phyloP scores from a whole-genome alignment of 2,329 filamentous ascomycete species.

The Ceratocystis smalleyi region DNA sequence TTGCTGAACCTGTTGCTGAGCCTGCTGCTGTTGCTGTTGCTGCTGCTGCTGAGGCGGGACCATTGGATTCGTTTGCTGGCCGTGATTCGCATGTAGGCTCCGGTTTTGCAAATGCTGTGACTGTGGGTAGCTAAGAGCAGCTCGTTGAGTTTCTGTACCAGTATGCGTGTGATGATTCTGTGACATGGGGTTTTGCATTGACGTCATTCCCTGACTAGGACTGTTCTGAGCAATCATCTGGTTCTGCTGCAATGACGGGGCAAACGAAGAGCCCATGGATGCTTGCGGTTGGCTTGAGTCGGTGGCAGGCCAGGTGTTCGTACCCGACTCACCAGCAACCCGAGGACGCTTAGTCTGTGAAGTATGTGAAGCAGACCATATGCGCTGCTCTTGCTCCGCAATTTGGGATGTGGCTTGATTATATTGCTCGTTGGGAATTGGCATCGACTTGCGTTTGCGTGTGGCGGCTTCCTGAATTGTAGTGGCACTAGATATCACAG shows the following conservation, averaged over 20 bases:
- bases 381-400: slow-evolving; percentile 6
- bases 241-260: slow-evolving; percentile 12
- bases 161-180: slow-evolving; percentile 12
- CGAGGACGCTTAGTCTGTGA: slow-evolving; percentile 15
- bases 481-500: slow-evolving; percentile 2
- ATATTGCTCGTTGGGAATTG: slow-evolving; percentile 11
- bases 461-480: slow-evolving; percentile 10
- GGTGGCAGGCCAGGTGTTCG: slow-evolving; percentile 4
- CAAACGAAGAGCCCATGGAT: slow-evolving; percentile 9
- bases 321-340: slow-evolving; percentile 10
- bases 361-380: slow-evolving; percentile 3
- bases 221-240: slow-evolving; percentile 14
- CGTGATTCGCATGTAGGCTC: slow-evolving; percentile 8
- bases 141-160: slow-evolving; percentile 7
- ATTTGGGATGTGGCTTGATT: slow-evolving; percentile 10
- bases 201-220: slow-evolving; percentile 4
- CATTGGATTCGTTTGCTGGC: slow-evolving; percentile 15
- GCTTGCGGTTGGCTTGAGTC: slow-evolving; percentile 8
- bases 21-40: slow-evolving; percentile 15
- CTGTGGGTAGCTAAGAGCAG: background rate
- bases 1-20: slow-evolving; percentile 5
- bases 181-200: slow-evolving; percentile 8
- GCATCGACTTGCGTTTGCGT: slow-evolving; percentile 16
- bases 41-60: slow-evolving; percentile 4
- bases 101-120: slow-evolving; percentile 6